Evolutionary conservation across 1,284 basidiomycete species (phyloP).

Genomic region (Cutaneotrichosporon sp.): DNA sequence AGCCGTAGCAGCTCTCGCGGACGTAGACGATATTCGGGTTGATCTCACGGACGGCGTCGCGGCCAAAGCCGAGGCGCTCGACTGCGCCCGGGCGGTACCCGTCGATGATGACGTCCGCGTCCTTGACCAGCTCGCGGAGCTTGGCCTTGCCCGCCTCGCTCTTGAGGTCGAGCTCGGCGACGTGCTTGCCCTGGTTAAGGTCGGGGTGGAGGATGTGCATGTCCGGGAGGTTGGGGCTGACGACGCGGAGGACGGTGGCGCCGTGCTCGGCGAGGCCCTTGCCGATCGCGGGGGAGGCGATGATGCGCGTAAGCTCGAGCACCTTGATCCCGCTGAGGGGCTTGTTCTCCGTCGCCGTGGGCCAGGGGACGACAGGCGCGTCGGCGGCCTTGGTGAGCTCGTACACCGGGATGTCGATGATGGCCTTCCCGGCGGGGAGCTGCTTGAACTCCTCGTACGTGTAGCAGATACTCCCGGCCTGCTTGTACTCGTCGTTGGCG

Average conservation of each 20-base stretch:
- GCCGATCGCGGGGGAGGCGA: slow-evolving; percentile 15
- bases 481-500: slow-evolving; percentile 17
- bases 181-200: slow-evolving; percentile 21
- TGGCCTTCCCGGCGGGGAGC: slow-evolving; percentile 15
- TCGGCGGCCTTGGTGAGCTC: slow-evolving; percentile 9
- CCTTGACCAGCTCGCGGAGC: slow-evolving; percentile 6
- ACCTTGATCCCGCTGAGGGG: slow-evolving; percentile 21
- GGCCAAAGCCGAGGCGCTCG: slow-evolving; percentile 12
- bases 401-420: slow-evolving; percentile 16
- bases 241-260: slow-evolving; percentile 19
- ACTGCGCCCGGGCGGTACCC: slow-evolving; percentile 20
- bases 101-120: slow-evolving; percentile 20
- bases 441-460: slow-evolving; percentile 16
- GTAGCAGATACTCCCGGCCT: slow-evolving; percentile 19
- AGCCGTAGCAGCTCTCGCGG: slow-evolving; percentile 25
- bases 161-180: slow-evolving; percentile 16
- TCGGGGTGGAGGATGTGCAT: slow-evolving; percentile 11
- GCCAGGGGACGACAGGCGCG: slow-evolving; percentile 5
- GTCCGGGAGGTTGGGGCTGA: slow-evolving; percentile 11
- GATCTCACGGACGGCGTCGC: slow-evolving; percentile 13
- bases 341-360: not conserved
- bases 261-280: slow-evolving; percentile 22
- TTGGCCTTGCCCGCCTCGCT: slow-evolving; percentile 4
- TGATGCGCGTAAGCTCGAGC: slow-evolving; percentile 22
- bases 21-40: slow-evolving; percentile 14